Base-by-base conservation (phyloP, 176 grass and related monocot genomes). In the Urochloa ruziziensis region DNA sequence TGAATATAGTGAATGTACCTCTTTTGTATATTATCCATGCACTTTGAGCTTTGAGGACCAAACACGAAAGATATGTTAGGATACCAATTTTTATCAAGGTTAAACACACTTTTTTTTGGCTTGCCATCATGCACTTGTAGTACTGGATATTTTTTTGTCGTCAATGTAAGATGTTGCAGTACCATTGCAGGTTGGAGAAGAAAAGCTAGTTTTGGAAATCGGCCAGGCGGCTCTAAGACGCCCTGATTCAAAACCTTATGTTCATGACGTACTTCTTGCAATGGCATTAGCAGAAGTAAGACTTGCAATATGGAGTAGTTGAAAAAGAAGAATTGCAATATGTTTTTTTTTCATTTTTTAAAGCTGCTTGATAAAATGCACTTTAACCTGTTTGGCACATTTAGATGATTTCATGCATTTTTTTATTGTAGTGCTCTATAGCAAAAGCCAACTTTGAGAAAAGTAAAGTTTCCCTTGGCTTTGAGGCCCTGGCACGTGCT, bases 261-360 rank as follows among this genome's bases (percentile, higher is more conserved):
- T 44, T 87, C 93, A 99, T 10, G 91, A 99, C 72, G 80, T 99
- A 80, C 80, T 96, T 87, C 85, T 96, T 63, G 89, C 93, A 23
- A 99, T 99, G 96, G 93, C 96, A 63, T 76, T 99, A 84, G 83
- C 96, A 67, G 96, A 99, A 92, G 96, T 98, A 95, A 91, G 87
- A 83, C 82, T 15, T 2, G 2, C 43, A n/a, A n/a, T n/a, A n/a
- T n/a, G n/a, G n/a, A n/a, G n/a, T n/a, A n/a, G n/a, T n/a, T n/a
- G n/a, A n/a, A n/a, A n/a, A n/a, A n/a, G n/a, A n/a, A n/a, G n/a
- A n/a, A n/a, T n/a, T n/a, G n/a, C n/a, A n/a, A 59, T 37, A 66
- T 28, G 65, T 6, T 29, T 32, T 4, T 1, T 8, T 21, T 11
- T 23, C 65, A 56, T 70, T 25, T 30, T 32, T 80, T 53, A 51